Base-by-base conservation (phyloP, 768 basidiomycete genomes). In the Lyophyllum semitale region DNA sequence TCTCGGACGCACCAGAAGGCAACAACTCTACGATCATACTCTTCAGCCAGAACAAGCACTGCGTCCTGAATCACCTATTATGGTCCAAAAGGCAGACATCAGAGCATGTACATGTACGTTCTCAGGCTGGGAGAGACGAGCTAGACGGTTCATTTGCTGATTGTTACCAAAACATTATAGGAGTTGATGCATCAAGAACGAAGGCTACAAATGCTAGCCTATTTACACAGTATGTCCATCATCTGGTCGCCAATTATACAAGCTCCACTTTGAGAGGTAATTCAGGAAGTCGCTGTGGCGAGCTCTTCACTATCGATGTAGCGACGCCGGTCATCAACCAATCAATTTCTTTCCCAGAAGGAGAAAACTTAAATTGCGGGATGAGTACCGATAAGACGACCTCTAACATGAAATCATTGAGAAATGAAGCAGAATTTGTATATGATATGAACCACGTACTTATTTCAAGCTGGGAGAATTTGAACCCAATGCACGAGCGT, bases 401-500 rank as follows among this genome's bases (percentile, higher is more conserved):
- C 44, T 45, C 44, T 42, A 13, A 25, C 41, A 42, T 29, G 17
- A 3, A 6, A n/a, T 38, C 5, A 18, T 17, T 26, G 9, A 8
- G 15, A 26, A 27, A 29, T 11, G n/a, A 29, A 45, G 3, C 8
- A 4, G 26, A 8, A 18, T 8, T 3, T 5, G 27, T 29, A 18
- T 26, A 29, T 6, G 8, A 8, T 17, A 4, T 8, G 23, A n/a
- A 29, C 8, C 13, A 45, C 44, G 26, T 26, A 45, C 44, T 45
- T 27, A 45, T 45, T 45, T 45, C 44, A 9, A 45, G 27, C 27
- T 45, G 26, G 8, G 44, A 27, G 27, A 38, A 38, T n/a, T 38
- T 38, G n/a, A 38, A 38, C 9, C 37, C 37, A 38, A 76, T 70
- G 68, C 72, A 74, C 9, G 71, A 60, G 26, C 71, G 57, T 8